Evolutionary conservation across 1,284 basidiomycete species (phyloP).

Genomic region (Somion occarium): DNA sequence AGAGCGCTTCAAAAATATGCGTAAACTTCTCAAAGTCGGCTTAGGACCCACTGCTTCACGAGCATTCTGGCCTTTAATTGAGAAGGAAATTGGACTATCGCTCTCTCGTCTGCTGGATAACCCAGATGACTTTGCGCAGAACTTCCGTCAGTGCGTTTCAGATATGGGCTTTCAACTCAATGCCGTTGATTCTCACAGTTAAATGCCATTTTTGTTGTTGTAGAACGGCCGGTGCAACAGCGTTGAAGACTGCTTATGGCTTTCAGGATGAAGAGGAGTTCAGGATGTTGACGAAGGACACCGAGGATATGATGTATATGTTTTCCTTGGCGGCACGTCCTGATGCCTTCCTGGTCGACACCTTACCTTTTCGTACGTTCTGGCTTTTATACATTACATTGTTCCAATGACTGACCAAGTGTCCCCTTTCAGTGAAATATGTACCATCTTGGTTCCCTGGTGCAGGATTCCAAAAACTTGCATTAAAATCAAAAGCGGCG

Average conservation of each 20-base stretch:
- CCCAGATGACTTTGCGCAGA: constrained; percentile 12
- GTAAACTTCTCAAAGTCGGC: constrained; percentile 10
- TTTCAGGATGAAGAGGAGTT: background rate
- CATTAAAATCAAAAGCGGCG: background rate
- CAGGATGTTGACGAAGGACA: background rate
- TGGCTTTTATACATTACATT: background rate
- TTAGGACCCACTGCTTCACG: constrained; percentile 8
- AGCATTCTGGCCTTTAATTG: constrained; percentile 18
- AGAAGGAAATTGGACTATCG: constrained; percentile 27
- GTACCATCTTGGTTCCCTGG: constrained; percentile 23
- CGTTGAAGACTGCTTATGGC: background rate
- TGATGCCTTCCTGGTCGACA: constrained; percentile 12
- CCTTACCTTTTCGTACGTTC: constrained; percentile 9
- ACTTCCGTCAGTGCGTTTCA: constrained; percentile 22
- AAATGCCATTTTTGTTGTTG: background rate
- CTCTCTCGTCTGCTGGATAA: constrained; percentile 27
- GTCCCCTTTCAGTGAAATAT: constrained; percentile 11
- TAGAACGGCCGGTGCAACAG: background rate
- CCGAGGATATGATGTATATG: background rate
- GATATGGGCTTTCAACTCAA: no score
- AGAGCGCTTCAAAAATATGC: constrained; percentile 1
- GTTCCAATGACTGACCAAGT: background rate
- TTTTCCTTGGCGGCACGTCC: constrained; percentile 10
- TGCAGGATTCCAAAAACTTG: constrained; percentile 13
- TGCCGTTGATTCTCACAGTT: background rate